phyloP scores from a whole-genome alignment of 345 rosid genomes.

The Pugionium dolabratum region DNA sequence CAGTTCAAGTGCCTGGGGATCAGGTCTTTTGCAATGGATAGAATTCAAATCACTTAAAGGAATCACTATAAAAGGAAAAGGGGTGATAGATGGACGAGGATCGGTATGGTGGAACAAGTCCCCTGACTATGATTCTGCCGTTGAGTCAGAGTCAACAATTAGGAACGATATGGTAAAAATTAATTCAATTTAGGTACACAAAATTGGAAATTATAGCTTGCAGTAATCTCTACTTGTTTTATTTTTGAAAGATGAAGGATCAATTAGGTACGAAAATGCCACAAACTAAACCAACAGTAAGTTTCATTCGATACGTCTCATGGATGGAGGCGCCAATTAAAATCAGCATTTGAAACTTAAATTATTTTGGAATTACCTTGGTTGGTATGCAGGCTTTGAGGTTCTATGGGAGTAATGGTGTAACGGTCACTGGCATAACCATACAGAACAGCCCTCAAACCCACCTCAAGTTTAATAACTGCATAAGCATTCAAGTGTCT shows the following conservation, averaged over 20 bases:
- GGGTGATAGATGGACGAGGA: slow-evolving; percentile 82
- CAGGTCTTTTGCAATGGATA: slow-evolving; percentile 74
- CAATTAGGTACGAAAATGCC: slow-evolving; percentile 54
- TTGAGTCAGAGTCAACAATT: slow-evolving; percentile 36
- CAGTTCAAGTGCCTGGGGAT: slow-evolving; percentile 61
- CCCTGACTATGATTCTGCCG: slow-evolving; percentile 41
- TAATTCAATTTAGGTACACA: slow-evolving; percentile 8
- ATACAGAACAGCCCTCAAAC: slow-evolving; percentile 91
- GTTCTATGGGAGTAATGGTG: slow-evolving; percentile 76
- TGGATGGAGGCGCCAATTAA: neutral
- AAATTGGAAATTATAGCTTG: slow-evolving; percentile 5
- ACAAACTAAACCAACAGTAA: slow-evolving; percentile 74
- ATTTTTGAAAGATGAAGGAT: slow-evolving; percentile 42
- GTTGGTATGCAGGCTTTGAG: slow-evolving; percentile 61
- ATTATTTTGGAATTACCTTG: neutral
- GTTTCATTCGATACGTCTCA: slow-evolving; percentile 8
- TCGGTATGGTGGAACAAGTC: slow-evolving; percentile 75
- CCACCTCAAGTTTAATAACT: slow-evolving; percentile 79
- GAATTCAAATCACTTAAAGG: slow-evolving; percentile 63
- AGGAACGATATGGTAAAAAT: slow-evolving; percentile 35
- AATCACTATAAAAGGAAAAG: slow-evolving; percentile 67
- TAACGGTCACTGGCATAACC: slow-evolving; percentile 69
- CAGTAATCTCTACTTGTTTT: slow-evolving; percentile 20
- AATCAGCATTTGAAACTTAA: neutral
- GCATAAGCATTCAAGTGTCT: slow-evolving; percentile 62